Evolutionary conservation across 768 basidiomycete genomes (phyloP), one percentile per base, ranked within the genome.

Genomic region (Amanita brunnescens): DNA sequence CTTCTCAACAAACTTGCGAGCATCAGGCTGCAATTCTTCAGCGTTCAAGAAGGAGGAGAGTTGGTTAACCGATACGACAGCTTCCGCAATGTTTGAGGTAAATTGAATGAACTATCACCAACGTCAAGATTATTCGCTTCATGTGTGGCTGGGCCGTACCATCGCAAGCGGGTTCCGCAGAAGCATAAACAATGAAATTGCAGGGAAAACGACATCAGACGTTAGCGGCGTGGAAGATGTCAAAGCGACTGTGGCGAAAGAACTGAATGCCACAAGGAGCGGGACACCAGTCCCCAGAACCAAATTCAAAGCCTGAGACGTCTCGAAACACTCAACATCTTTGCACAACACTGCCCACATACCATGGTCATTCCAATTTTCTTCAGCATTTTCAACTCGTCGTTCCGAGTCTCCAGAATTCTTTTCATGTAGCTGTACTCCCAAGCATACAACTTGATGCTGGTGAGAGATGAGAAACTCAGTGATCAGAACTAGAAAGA

Each of bases 371-470:
- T 69, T 2, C 91, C 92, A 51, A 97, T 93, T 63, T 83, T 88
- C 51, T 74, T 76, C 33, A 98, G 73, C 79, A 89, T 83, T 54
- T 73, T 81, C 43, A 98, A 64, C 62, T 95, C 93, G 51, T 89
- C 78, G 61, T 94, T 92, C 37, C 92, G 75, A 2, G 93, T 86
- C 16, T 79, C 73, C n/a, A 84, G 67, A 24, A 98, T 77, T 50
- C 82, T 83, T 45, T 82, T 75, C 24, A 89, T 76, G 61, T 97
- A 97, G 3, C 89, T 86, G 58, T 85, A 80, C 68, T 98, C 95
- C 95, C 95, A 98, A 2, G 88, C 90, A 65, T 95, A 95, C 3
- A 93, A 69, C 62, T 93, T 91, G 64, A 93, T 90, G 56, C 87
- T 89, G 53, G n/a, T n/a, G n/a, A n/a, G n/a, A n/a, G n/a, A n/a